Base-by-base conservation (phyloP, 2,329 filamentous ascomycete species). In the Bipolaris gigantea region DNA sequence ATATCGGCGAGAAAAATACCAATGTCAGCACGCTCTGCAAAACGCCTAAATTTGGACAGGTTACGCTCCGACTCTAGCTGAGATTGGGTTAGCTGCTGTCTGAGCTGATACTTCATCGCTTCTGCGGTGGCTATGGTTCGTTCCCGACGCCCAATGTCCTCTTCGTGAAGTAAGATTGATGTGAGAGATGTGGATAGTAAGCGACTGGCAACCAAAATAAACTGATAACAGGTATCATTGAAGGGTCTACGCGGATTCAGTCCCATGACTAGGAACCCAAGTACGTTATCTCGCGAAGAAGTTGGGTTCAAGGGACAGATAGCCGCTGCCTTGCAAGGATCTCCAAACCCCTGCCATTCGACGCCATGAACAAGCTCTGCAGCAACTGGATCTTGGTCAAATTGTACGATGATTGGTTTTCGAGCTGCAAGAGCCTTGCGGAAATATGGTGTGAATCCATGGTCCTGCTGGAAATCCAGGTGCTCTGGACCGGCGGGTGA, bases 181-280 rank as follows among this genome's bases (percentile, higher is more conserved):
- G 75, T 71, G 3, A 76, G 66, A 19, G 72, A 69, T 5, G 76
- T 77, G 30, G 68, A 69, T 5, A 78, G 60, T 0, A 76, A 54
- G 21, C 76, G 70, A 4, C 63, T 64, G 6, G 73, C 56, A 1
- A 77, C 63, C 13, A 69, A 53, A 0, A 75, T 59, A 47, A 74
- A 78, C 5, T 74, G 60, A 16, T 69, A 62, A 54, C 77, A 77
- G 7, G 75, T 72, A n/a, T 73, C 65, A 40, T 76, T 70, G 34
- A 72, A 75, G 0, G 73, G 70, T 23, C 69, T 64, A 4, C 75
- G 66, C 11, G 76, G 73, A 36, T 75, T 76, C 0, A 77, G 47
- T 0, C 75, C 76, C 15, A 76, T 55, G 0, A 79, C 61, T 19
- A 78, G 53, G 33, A 79, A 73, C 2, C 73, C 77, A 33, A 76